A percentile compares a stretch with the other conserved stretches of the same genome.
These are phyloP conservation scores for Aureobasidium sp. DNA, from an alignment of 2,329 filamentous ascomycete genomes.

Conservation along the genomic window DNA sequence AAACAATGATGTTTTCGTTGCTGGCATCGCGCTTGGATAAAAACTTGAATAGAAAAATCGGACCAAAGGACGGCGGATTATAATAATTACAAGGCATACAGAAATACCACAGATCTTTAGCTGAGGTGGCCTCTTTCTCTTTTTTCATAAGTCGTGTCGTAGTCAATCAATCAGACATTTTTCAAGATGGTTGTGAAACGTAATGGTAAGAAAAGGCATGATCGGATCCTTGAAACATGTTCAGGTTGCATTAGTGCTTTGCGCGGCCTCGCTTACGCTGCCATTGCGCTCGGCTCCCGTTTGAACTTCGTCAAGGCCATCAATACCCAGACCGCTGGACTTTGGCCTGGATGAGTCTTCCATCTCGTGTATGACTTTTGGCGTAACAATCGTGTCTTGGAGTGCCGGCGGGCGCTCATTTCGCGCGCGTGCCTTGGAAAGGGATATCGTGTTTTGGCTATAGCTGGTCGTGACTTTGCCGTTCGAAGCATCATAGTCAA, in stretches of 20 bases:
- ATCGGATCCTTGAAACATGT: neutral
- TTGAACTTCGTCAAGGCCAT: slow-evolving; percentile 19
- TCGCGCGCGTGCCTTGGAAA: slow-evolving; percentile 80
- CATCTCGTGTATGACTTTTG: slow-evolving; percentile 1
- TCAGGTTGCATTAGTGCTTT: neutral
- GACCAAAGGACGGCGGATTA: neutral
- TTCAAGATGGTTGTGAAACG: neutral
- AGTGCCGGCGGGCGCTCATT: slow-evolving; percentile 83
- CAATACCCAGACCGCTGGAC: slow-evolving; percentile 23
- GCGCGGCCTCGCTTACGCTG: neutral
- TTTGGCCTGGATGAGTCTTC: neutral
- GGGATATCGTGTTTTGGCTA: slow-evolving; percentile 91
- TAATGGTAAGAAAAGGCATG: neutral
- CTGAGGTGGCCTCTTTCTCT: neutral
- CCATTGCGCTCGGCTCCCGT: slow-evolving; percentile 1
- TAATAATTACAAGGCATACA: slow-evolving; percentile 15
- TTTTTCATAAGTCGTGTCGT: slow-evolving; percentile 13
- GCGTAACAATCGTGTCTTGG: slow-evolving; percentile 33
- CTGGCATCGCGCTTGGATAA: neutral
- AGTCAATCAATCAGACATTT: neutral
- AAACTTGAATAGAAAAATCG: neutral
- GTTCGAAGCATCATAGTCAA: slow-evolving; percentile 70
- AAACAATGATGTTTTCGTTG: neutral
- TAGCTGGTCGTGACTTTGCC: slow-evolving; percentile 83
- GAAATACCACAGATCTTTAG: slow-evolving; percentile 12